Evolutionary conservation across 2,329 filamentous ascomycete species (phyloP).

Genomic region (Paecilomyces sp.): DNA sequence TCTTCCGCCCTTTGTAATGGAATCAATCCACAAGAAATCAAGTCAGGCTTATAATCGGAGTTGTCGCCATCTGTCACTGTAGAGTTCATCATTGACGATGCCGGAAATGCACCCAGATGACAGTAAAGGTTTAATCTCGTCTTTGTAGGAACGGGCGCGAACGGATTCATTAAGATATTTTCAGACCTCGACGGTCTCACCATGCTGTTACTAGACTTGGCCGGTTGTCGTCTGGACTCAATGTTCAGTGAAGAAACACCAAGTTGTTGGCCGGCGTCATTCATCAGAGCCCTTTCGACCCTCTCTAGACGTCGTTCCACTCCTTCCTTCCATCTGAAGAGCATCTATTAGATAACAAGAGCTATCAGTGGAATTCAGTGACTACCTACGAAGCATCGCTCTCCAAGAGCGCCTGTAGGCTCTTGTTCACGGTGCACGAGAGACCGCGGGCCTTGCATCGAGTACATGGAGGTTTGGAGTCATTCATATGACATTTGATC

Average conservation of each 20-base stretch:
- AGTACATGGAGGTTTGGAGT: constrained; percentile 4
- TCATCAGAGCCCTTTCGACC: background rate
- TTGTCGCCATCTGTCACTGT: background rate
- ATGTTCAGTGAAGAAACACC: background rate
- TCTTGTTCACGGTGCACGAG: constrained; percentile 6
- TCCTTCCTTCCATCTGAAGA: constrained; percentile 3
- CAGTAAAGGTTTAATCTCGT: background rate
- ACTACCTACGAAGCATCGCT: constrained; percentile 3
- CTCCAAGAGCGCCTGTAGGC: constrained; percentile 7
- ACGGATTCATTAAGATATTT: background rate
- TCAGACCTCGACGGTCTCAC: background rate
- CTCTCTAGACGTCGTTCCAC: constrained; percentile 3
- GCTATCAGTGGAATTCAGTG: background rate
- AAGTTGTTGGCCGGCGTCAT: background rate
- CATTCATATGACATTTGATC: constrained; percentile 5
- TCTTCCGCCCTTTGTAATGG: background rate
- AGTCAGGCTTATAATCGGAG: background rate
- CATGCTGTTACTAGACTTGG: background rate
- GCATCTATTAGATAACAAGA: background rate
- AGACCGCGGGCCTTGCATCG: constrained; percentile 6
- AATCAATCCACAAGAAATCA: background rate
- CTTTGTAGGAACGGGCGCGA: background rate
- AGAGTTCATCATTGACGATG: background rate
- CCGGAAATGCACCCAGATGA: background rate
- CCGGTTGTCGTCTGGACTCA: background rate